phyloP scores from a whole-genome alignment of 2,329 filamentous ascomycete species.

The Rhynchosporium graminicola region DNA sequence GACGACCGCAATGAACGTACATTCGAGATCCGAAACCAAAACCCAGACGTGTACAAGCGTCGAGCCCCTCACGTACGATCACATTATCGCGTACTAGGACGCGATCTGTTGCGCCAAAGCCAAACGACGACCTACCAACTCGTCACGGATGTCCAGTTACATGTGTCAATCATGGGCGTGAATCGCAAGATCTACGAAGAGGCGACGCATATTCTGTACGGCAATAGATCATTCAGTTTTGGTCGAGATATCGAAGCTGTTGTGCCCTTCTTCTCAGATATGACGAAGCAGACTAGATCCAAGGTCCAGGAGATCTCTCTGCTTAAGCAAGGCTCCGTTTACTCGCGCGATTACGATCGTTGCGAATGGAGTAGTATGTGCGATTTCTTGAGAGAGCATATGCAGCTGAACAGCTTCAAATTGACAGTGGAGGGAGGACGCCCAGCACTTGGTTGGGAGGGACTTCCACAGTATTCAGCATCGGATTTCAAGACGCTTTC shows the following conservation, averaged over 20 bases:
- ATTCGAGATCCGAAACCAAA: conserved; percentile 46
- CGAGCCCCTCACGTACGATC: conserved; percentile 37
- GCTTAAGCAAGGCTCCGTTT: conserved; percentile 56
- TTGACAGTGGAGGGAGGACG: conserved; percentile 58
- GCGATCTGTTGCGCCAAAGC: conserved; percentile 45
- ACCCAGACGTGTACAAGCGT: conserved; percentile 32
- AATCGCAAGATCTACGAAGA: conserved; percentile 55
- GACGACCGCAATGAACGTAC: conserved; percentile 41
- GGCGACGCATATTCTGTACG: conserved; percentile 57
- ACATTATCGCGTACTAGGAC: conserved; percentile 47
- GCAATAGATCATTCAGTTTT: conserved; percentile 59
- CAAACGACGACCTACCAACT: conserved; percentile 58
- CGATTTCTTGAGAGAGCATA: conserved; percentile 46
- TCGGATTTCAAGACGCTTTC: conserved; percentile 51
- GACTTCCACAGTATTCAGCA: conserved; percentile 47
- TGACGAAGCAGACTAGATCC: conserved; percentile 50
- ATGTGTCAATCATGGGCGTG: conserved; percentile 49
- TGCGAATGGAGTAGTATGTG: conserved; percentile 57
- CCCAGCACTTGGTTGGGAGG: conserved; percentile 51
- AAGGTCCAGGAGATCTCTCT: conserved; percentile 53
- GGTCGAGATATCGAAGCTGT: conserved; percentile 60
- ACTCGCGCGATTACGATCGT: conserved; percentile 55
- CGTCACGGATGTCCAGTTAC: conserved; percentile 45
- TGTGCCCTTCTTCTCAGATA: conserved; percentile 59
- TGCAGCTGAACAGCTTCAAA: conserved; percentile 47